Conservation (phyloP, 2,329 filamentous ascomycete genomes). For the Fusarium lateritium region DNA sequence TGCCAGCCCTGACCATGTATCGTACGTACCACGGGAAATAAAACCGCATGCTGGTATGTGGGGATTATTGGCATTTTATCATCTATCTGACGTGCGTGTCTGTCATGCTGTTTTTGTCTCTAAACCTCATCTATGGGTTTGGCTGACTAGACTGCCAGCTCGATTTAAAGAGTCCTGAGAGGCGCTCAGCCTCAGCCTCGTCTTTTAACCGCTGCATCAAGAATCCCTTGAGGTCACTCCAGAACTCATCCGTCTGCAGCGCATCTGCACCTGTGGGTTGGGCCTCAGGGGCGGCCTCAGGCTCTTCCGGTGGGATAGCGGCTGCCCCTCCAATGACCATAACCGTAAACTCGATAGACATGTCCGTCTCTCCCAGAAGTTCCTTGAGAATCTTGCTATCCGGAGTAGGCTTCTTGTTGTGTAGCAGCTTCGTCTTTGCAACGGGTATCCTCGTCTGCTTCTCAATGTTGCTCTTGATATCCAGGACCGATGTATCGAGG, state of each 20-base stretch:
- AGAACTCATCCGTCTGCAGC: constrained; percentile 82
- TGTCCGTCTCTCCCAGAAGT: constrained; percentile 68
- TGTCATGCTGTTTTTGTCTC: constrained; percentile 27
- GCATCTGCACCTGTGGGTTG: constrained; percentile 68
- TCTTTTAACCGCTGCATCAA: constrained; percentile 84
- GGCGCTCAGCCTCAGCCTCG: constrained; percentile 72
- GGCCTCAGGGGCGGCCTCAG: constrained; percentile 50
- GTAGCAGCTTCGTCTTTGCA: constrained; percentile 88
- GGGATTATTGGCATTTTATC: constrained; percentile 42
- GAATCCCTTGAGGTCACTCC: constrained; percentile 87
- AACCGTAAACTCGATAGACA: constrained; percentile 80
- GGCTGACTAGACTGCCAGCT: constrained; percentile 73
- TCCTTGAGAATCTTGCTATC: constrained; percentile 86
- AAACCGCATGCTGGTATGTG: constrained; percentile 51
- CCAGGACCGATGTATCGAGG: constrained; percentile 80
- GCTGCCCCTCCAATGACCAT: constrained; percentile 86
- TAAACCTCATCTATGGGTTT: constrained; percentile 42
- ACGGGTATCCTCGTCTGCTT: constrained; percentile 72
- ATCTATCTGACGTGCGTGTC: constrained; percentile 38
- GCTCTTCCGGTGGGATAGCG: constrained; percentile 60
- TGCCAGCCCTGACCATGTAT: constrained; percentile 51
- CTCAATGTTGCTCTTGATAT: constrained; percentile 81
- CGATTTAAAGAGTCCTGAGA: constrained; percentile 77
- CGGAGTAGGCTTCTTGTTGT: constrained; percentile 86
- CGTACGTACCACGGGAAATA: constrained; percentile 51